phyloP scores from a whole-genome alignment of 768 basidiomycete species.

The Fomitopsis serialis region DNA sequence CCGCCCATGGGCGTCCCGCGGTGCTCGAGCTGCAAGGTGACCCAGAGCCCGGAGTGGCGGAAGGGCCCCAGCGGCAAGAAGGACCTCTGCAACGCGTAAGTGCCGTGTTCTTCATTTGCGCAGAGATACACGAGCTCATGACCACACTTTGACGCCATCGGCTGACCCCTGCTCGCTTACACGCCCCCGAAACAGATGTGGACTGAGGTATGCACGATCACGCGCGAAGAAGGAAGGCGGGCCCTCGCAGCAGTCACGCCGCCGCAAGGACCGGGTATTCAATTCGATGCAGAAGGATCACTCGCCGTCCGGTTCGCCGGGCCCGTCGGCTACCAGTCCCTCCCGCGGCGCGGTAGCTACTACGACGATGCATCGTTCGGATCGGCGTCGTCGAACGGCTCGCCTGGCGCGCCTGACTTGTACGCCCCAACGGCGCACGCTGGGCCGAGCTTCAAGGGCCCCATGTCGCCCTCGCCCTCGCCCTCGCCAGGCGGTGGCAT shows the following conservation, averaged over 20 bases:
- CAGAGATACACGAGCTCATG: not conserved
- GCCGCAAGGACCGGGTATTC: constrained; percentile 57
- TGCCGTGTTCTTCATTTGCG: constrained; percentile 19
- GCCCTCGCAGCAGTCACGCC: constrained; percentile 42
- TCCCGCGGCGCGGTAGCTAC: constrained; percentile 43
- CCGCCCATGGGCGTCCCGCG: constrained; percentile 67
- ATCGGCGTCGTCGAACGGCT: constrained; percentile 43
- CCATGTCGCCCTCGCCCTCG: constrained; percentile 44
- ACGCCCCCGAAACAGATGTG: constrained; percentile 49
- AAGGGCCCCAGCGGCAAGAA: constrained; percentile 90
- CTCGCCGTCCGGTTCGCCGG: constrained; percentile 26
- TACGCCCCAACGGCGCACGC: constrained; percentile 28
- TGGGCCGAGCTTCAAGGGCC: constrained; percentile 36
- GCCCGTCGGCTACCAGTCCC: constrained; percentile 41
- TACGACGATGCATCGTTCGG: constrained; percentile 36
- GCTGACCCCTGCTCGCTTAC: constrained; percentile 8
- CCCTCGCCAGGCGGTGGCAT: constrained; percentile 59
- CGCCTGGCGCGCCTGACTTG: constrained; percentile 52
- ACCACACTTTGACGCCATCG: constrained; percentile 2
- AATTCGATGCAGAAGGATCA: constrained; percentile 22
- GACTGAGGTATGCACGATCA: constrained; percentile 80
- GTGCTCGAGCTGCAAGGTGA: constrained; percentile 79
- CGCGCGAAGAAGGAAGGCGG: constrained; percentile 85
- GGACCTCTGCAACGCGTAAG: constrained; percentile 90
- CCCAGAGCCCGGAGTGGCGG: constrained; percentile 84